A percentile compares a stretch with the other conserved stretches of the same genome.
These are phyloP conservation scores for Rauvolfia tetraphylla DNA, from an alignment of 257 asterid species.

Conservation along the genomic window DNA sequence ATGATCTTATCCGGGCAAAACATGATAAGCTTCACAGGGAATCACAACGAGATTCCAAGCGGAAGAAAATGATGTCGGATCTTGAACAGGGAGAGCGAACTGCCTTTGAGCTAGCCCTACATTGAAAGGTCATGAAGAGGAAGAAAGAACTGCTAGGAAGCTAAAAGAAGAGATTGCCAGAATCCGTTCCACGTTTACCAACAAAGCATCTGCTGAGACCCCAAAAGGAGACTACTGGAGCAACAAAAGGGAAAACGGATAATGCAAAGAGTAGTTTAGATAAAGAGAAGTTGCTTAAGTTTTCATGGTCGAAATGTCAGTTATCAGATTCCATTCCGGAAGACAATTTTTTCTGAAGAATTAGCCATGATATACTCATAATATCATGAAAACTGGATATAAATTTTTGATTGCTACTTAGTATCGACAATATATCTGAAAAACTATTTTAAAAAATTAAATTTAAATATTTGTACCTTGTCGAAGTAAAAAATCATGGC, in stretches of 20 bases:
- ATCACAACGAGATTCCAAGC: constrained; percentile 55
- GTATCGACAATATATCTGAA: no score
- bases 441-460: no score
- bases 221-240: constrained; percentile 27
- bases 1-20: constrained; percentile 51
- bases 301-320: no score
- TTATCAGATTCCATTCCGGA: no score
- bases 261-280: constrained; percentile 41
- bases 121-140: constrained; percentile 46
- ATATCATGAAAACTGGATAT: no score
- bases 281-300: constrained; percentile 72
- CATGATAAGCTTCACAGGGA: constrained; percentile 53
- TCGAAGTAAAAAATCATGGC: no score
- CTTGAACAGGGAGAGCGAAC: no score
- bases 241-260: constrained; percentile 23
- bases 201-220: constrained; percentile 24
- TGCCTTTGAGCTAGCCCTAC: constrained; percentile 45
- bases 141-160: constrained; percentile 47
- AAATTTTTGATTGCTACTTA: no score
- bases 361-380: no score
- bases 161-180: constrained; percentile 57
- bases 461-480: no score
- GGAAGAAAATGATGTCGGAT: constrained; percentile 66
- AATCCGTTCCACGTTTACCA: constrained; percentile 48
- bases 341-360: no score